Percentiles rank a stretch among this genome's conserved stretches.
Conservation (phyloP, 768 basidiomycete species). For the Macrolepiota albuminosa region DNA sequence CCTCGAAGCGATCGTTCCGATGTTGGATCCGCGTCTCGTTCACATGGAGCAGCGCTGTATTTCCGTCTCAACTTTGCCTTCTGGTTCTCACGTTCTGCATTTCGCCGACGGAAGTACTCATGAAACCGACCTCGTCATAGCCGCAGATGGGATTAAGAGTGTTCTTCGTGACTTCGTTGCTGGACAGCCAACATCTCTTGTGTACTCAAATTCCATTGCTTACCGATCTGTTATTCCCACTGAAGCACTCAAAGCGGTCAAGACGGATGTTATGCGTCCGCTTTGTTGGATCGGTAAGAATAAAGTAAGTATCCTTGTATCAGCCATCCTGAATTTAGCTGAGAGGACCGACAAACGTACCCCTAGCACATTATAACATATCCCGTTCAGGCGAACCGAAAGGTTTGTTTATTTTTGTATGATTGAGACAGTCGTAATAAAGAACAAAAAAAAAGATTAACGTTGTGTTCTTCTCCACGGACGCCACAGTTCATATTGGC, state of each 20-base stretch:
- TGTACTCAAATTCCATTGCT: conserved; percentile 42
- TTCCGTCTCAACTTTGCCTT: conserved; percentile 23
- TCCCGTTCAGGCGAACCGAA: conserved; percentile 37
- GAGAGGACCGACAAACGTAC: neutral
- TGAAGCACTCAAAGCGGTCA: conserved; percentile 33
- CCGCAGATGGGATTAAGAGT: conserved; percentile 53
- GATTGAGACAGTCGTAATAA: neutral
- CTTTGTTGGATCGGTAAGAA: conserved; percentile 39
- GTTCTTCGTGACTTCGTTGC: conserved; percentile 32
- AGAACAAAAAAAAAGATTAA: conserved; percentile 31
- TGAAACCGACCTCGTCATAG: conserved; percentile 45
- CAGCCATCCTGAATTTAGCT: neutral
- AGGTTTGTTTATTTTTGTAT: conserved; percentile 24
- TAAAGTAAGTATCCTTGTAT: conserved; percentile 30
- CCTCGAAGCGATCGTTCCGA: conserved; percentile 40
- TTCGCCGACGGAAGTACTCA: conserved; percentile 46
- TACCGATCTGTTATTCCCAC: conserved; percentile 45
- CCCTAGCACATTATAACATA: conserved; percentile 49
- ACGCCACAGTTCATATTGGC: conserved; percentile 22
- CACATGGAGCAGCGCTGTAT: conserved; percentile 50
- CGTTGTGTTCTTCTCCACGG: conserved; percentile 38
- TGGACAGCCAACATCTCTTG: conserved; percentile 17
- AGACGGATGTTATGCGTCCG: conserved; percentile 33
- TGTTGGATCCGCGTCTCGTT: conserved; percentile 34
- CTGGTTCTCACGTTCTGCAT: conserved; percentile 28